Evolutionary conservation across 192 early-diverging fungal species (phyloP).

Genomic region (Chytriomyces confervae): DNA sequence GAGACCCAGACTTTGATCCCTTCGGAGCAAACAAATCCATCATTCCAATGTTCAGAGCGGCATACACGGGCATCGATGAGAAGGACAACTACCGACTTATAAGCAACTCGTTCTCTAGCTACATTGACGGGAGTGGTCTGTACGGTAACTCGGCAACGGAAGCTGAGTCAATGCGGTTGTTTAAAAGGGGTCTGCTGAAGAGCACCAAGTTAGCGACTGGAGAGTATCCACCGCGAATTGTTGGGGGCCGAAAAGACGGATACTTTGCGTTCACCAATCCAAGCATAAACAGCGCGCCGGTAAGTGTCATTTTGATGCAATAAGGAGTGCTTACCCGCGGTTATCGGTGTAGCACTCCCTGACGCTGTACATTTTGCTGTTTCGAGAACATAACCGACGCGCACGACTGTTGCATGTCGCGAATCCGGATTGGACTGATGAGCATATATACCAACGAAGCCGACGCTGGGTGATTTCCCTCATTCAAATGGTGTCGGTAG

Average conservation of each 20-base stretch:
- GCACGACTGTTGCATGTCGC: slow-evolving; percentile 35
- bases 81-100: neutral
- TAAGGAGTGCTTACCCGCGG: neutral
- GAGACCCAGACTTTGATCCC: slow-evolving; percentile 44
- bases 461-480: slow-evolving; percentile 54
- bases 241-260: slow-evolving; percentile 21
- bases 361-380: slow-evolving; percentile 23
- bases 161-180: neutral
- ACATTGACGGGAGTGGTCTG: slow-evolving; percentile 40
- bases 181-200: slow-evolving; percentile 28
- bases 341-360: slow-evolving; percentile 26
- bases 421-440: slow-evolving; percentile 45
- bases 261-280: slow-evolving; percentile 21
- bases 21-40: slow-evolving; percentile 9
- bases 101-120: slow-evolving; percentile 37
- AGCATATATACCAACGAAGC: slow-evolving; percentile 46
- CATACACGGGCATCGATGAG: neutral
- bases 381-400: slow-evolving; percentile 55
- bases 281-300: slow-evolving; percentile 36
- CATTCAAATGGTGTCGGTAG: slow-evolving; percentile 47
- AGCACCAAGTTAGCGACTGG: slow-evolving; percentile 27
- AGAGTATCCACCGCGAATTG: slow-evolving; percentile 30
- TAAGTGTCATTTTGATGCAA: slow-evolving; percentile 7
- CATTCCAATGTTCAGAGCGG: slow-evolving; percentile 26
- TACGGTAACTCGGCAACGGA: slow-evolving; percentile 29